Evolutionary conservation across 345 rosid genomes (phyloP), one percentile per base, ranked within the genome.

Genomic region (Hibiscus trionum): DNA sequence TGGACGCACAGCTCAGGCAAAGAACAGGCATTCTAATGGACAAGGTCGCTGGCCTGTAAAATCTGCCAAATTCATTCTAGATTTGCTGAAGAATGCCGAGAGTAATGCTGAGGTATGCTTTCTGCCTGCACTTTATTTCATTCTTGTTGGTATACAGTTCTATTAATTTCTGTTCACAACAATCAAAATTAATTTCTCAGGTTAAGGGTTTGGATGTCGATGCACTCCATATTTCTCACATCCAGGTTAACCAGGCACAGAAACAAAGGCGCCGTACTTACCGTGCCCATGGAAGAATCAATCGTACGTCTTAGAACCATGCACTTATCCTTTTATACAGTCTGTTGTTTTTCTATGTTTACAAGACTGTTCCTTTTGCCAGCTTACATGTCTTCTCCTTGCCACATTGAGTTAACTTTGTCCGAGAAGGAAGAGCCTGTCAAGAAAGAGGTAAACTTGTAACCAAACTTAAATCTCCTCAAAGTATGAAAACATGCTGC

Each of bases 301-400:
- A 95, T 15, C 97, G 99, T 92, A 81, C 49, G 93, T 79, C 52
- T 19, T 21, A 0, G 1, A 39, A 17, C 7, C 65, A 37, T 11
- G 3, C 0, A 21, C 6, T 26, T 44, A 0, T 4, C 7, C 3
- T 55, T 46, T 0, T 6, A 3, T 52, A 16, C 42, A 4, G 3
- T 31, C 1, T 4, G 24, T 15, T 5, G 17, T 19, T 4, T 15
- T 19, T 52, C 7, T 0, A 1, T 8, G 0, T 50, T 60, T 11
- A 29, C 10, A 12, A n/a, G 11, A 67, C 12, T 47, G 8, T 11
- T 60, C 27, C 33, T 16, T 27, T 1, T 73, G 72, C 50, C 78
- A 95, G 99, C 99, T 61, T 95, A 95, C 77, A 95, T 95, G 99
- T 92, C 98, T 1, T 89, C 92, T 55, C 99, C 99, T 0, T 95